A percentile compares a stretch with the other conserved stretches of the same genome.
Conservation (phyloP, 202 grass and related monocot species). For the Hordeum pubiflorum region DNA sequence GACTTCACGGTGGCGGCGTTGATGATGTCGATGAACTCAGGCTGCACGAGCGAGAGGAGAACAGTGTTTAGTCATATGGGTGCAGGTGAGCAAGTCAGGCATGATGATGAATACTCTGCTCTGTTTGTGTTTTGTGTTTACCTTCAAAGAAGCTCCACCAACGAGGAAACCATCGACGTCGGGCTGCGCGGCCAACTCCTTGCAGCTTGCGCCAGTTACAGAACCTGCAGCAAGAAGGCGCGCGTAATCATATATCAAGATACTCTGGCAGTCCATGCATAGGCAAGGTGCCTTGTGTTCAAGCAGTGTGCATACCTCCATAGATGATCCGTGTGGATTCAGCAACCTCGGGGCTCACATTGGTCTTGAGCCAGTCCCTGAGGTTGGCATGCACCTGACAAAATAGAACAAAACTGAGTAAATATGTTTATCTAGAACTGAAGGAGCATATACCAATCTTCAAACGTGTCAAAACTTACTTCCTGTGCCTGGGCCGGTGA, state of each 20-base stretch:
- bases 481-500: slow-evolving; percentile 89
- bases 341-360: slow-evolving; percentile 74
- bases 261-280: not conserved
- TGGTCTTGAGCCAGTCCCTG: slow-evolving; percentile 74
- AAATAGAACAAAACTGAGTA: not conserved
- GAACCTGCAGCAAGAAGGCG: slow-evolving; percentile 39
- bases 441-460: not conserved
- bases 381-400: slow-evolving; percentile 60
- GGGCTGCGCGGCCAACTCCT: slow-evolving; percentile 59
- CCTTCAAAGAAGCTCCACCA: slow-evolving; percentile 95
- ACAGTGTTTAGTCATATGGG: slow-evolving; percentile 8
- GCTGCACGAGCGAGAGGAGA: slow-evolving; percentile 21
- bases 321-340: slow-evolving; percentile 82
- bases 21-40: slow-evolving; percentile 98
- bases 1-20: slow-evolving; percentile 62
- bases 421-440: not conserved
- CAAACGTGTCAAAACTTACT: slow-evolving; percentile 40
- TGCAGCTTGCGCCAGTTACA: slow-evolving; percentile 71
- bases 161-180: slow-evolving; percentile 93
- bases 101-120: not conserved
- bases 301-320: slow-evolving; percentile 50
- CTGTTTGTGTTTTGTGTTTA: not conserved
- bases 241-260: not conserved
- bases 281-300: not conserved
- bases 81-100: not conserved